Conservation (phyloP, 352 stramenopile species). For the Elongisporangium prolatum region DNA sequence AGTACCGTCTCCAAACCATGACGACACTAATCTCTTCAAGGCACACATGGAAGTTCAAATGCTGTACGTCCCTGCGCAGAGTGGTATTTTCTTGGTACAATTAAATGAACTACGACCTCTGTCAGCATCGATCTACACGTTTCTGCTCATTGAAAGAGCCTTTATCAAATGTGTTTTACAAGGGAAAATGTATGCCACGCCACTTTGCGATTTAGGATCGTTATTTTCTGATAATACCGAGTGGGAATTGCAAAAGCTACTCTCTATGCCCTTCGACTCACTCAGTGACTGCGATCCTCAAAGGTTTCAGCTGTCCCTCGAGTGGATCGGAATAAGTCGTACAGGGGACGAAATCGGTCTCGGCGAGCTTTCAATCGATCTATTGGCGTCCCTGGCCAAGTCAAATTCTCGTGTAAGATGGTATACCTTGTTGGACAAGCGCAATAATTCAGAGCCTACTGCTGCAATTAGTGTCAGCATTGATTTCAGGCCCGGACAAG, state of each 20-base stretch:
- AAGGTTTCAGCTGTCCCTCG: constrained; percentile 10
- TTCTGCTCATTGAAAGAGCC: constrained; percentile 10
- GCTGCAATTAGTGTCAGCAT: constrained; percentile 16
- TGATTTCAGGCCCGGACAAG: constrained; percentile 6
- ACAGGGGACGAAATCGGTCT: constrained; percentile 24
- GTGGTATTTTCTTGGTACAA: constrained; percentile 11
- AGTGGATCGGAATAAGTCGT: constrained; percentile 18
- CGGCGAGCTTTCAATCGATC: constrained; percentile 15
- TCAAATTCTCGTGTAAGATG: constrained; percentile 7
- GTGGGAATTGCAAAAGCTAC: not conserved
- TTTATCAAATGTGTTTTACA: constrained; percentile 21
- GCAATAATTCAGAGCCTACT: constrained; percentile 9
- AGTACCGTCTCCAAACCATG: not conserved
- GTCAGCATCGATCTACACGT: not conserved
- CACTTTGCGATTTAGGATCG: not conserved
- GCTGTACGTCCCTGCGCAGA: constrained; percentile 13
- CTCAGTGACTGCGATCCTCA: not conserved
- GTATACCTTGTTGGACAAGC: constrained; percentile 18
- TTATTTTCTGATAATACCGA: not conserved
- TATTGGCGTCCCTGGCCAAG: constrained; percentile 4
- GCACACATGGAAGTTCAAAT: constrained; percentile 17
- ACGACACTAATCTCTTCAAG: not conserved
- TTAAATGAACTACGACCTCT: constrained; percentile 4
- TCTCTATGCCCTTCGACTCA: constrained; percentile 6
- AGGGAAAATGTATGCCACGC: constrained; percentile 5